A percentile compares a stretch with the other conserved stretches of the same genome.
Conservation (phyloP, 352 stramenopile genomes). For the Phytophthora vignae region DNA sequence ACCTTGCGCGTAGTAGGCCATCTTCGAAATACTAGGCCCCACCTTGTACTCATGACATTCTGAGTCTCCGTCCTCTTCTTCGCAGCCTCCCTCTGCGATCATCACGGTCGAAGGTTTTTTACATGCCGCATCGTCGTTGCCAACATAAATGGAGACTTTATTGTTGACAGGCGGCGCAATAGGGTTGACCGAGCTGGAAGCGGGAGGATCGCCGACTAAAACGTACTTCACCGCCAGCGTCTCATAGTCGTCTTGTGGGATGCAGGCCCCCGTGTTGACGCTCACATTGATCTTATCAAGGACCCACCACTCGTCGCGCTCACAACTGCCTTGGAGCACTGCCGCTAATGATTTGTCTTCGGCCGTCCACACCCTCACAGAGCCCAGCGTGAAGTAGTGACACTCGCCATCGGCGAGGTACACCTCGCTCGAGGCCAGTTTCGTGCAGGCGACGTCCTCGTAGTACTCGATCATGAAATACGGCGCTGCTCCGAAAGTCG, state of each 20-base stretch:
- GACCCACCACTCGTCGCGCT: background rate
- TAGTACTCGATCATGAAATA: slow-evolving; percentile 1
- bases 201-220: background rate
- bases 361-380: background rate
- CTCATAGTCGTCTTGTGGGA: background rate
- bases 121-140: background rate
- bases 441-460: background rate
- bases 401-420: background rate
- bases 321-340: background rate
- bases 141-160: background rate
- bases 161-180: background rate
- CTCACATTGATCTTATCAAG: background rate
- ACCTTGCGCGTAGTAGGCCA: background rate
- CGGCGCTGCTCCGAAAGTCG: background rate
- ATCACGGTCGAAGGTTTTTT: background rate
- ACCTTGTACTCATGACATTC: background rate
- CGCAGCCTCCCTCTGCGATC: background rate
- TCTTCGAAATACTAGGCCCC: background rate
- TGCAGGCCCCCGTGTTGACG: background rate
- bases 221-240: background rate
- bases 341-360: background rate
- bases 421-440: background rate
- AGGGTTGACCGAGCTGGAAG: background rate
- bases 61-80: background rate
- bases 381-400: background rate